phyloP scores from a whole-genome alignment of 805 yeast species.

The Jamesozyma rosinii region DNA sequence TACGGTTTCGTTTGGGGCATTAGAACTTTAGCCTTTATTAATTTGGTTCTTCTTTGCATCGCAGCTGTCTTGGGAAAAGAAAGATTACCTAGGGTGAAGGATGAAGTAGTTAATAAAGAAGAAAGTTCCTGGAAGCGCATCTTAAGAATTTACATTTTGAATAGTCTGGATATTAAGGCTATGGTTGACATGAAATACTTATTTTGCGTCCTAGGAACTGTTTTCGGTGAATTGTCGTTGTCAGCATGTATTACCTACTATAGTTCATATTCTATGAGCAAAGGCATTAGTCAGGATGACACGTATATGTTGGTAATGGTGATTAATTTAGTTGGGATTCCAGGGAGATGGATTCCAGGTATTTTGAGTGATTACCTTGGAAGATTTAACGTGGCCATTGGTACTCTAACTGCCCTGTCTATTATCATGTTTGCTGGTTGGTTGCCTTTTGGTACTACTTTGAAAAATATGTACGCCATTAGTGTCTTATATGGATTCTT shows the following conservation, averaged over 20 bases:
- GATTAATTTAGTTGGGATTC: slow-evolving; percentile 34
- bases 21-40: slow-evolving; percentile 40
- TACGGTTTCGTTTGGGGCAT: slow-evolving; percentile 51
- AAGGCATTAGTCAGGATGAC: slow-evolving; percentile 35
- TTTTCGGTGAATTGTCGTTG: slow-evolving; percentile 39
- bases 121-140: slow-evolving; percentile 18
- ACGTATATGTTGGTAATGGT: slow-evolving; percentile 40
- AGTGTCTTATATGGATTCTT: slow-evolving; percentile 43
- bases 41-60: slow-evolving; percentile 30
- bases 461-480: slow-evolving; percentile 35
- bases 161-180: slow-evolving; percentile 30
- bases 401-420: slow-evolving; percentile 27
- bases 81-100: slow-evolving; percentile 37
- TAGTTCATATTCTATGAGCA: slow-evolving; percentile 41
- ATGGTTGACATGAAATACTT: slow-evolving; percentile 39
- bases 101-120: slow-evolving; percentile 12
- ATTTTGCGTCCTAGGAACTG: slow-evolving; percentile 36
- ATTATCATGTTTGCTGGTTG: slow-evolving; percentile 31
- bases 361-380: slow-evolving; percentile 40
- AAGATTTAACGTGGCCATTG: slow-evolving; percentile 43
- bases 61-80: slow-evolving; percentile 34
- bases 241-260: slow-evolving; percentile 39
- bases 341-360: slow-evolving; percentile 40
- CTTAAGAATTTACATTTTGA: slow-evolving; percentile 24
- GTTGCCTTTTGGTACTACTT: slow-evolving; percentile 31